These are phyloP conservation scores for Colletotrichum caudatum DNA, from an alignment of 2,329 filamentous ascomycete genomes.

Conservation along the genomic window DNA sequence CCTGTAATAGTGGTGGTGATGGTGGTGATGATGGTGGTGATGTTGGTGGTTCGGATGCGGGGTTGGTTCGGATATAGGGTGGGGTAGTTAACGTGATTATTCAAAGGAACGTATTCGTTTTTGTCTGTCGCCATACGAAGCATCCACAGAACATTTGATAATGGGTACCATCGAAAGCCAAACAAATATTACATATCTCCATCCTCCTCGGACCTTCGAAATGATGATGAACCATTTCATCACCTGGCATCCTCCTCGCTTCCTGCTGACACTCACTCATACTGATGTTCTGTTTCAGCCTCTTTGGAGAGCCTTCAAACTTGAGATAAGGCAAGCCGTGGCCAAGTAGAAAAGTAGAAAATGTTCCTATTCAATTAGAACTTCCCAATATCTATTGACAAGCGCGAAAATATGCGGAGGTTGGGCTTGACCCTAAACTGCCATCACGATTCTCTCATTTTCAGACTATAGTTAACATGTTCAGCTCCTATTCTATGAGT, in stretches of 20 bases:
- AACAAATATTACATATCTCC: background rate
- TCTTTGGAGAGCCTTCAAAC: background rate
- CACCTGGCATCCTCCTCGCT: background rate
- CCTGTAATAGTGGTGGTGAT: no score
- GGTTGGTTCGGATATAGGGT: no score
- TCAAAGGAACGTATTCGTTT: rapidly evolving
- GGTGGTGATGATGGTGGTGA: no score
- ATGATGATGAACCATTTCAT: rapidly evolving
- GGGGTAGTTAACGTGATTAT: background rate
- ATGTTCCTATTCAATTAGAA: rapidly evolving
- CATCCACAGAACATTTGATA: background rate
- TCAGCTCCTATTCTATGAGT: background rate
- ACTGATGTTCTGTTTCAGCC: background rate
- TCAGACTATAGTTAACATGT: rapidly evolving
- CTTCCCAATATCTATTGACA: background rate
- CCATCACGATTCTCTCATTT: background rate
- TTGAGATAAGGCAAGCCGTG: background rate
- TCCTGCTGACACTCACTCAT: background rate
- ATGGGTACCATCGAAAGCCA: background rate
- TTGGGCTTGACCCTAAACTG: background rate
- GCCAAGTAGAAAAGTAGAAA: background rate
- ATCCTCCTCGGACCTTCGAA: no score
- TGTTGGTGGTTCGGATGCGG: no score
- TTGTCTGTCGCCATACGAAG: background rate
- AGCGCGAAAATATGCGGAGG: background rate